Percentiles rank a stretch among this genome's conserved stretches.
Conservation (phyloP, 352 stramenopile genomes). For the Phytophthora hybrid region DNA sequence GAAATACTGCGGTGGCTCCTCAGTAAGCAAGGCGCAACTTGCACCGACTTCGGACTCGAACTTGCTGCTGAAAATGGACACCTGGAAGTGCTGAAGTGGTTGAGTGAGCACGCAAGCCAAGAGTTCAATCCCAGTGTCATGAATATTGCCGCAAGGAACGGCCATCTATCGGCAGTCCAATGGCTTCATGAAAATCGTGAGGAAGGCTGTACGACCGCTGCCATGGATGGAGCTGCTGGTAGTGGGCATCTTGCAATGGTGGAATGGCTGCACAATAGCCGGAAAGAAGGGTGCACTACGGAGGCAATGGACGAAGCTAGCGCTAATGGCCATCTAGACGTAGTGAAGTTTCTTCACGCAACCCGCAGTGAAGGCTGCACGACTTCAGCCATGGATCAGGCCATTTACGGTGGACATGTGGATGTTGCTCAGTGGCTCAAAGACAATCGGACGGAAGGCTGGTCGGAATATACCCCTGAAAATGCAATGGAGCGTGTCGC, state of each 20-base stretch:
- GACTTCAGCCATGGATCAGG: not conserved
- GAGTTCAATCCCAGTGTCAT: not conserved
- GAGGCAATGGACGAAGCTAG: not conserved
- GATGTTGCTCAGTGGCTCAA: not conserved
- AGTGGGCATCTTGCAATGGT: not conserved
- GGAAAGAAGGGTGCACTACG: not conserved
- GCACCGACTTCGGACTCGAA: not conserved
- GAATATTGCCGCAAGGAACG: not conserved
- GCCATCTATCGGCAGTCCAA: not conserved
- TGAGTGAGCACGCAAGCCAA: not conserved
- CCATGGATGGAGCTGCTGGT: not conserved
- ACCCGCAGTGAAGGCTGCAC: not conserved
- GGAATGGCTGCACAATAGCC: constrained; percentile 7
- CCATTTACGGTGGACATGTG: not conserved
- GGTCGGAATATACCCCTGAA: not conserved
- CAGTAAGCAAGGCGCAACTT: not conserved
- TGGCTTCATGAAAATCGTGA: constrained; percentile 1
- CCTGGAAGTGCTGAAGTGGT: not conserved
- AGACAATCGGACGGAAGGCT: not conserved
- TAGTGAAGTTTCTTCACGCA: not conserved
- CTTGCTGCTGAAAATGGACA: not conserved
- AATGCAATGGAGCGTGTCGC: not conserved
- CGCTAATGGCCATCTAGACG: not conserved
- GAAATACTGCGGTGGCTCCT: not conserved
- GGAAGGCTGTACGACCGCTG: not conserved